Percentiles rank a stretch among this genome's conserved stretches.
Conservation (phyloP, 345 rosid genomes). For the Rhizophora apiculata region DNA sequence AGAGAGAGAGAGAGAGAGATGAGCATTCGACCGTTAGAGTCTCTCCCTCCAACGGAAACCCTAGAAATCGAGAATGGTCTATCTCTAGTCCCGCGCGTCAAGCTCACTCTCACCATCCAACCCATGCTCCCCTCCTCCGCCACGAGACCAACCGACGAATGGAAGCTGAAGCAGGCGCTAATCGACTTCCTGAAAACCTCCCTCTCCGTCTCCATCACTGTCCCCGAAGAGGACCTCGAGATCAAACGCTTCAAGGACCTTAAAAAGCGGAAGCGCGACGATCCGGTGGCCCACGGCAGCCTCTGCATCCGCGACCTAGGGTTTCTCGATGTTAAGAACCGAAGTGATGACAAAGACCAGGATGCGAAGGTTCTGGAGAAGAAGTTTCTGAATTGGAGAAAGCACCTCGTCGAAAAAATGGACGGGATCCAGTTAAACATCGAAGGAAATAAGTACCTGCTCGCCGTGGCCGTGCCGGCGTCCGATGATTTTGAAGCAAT, state of each 20-base stretch:
- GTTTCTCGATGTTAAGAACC: conserved; percentile 47
- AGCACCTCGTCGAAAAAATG: conserved; percentile 56
- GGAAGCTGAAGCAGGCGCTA: conserved; percentile 80
- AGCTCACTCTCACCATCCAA: conserved; percentile 58
- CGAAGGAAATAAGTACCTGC: conserved; percentile 70
- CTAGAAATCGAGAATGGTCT: conserved; percentile 69
- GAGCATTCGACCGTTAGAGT: conserved; percentile 55
- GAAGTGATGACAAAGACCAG: conserved; percentile 30
- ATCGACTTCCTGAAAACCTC: conserved; percentile 61
- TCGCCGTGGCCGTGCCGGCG: conserved; percentile 48
- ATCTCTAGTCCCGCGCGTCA: conserved; percentile 61
- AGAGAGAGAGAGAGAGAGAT: neutral
- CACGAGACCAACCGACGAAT: conserved; percentile 74
- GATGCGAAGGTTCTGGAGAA: conserved; percentile 55
- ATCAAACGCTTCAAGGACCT: conserved; percentile 65
- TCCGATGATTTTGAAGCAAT: conserved; percentile 67
- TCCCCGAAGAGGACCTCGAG: conserved; percentile 64
- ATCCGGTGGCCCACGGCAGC: conserved; percentile 69
- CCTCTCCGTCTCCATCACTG: conserved; percentile 41
- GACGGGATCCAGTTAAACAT: conserved; percentile 83
- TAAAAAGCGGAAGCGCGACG: conserved; percentile 86
- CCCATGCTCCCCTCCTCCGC: conserved; percentile 51
- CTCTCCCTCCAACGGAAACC: conserved; percentile 53
- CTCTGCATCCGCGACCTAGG: conserved; percentile 73
- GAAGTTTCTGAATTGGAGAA: conserved; percentile 81